Base-by-base conservation (phyloP, 2,329 filamentous ascomycete species). In the Thelonectria blattea region DNA sequence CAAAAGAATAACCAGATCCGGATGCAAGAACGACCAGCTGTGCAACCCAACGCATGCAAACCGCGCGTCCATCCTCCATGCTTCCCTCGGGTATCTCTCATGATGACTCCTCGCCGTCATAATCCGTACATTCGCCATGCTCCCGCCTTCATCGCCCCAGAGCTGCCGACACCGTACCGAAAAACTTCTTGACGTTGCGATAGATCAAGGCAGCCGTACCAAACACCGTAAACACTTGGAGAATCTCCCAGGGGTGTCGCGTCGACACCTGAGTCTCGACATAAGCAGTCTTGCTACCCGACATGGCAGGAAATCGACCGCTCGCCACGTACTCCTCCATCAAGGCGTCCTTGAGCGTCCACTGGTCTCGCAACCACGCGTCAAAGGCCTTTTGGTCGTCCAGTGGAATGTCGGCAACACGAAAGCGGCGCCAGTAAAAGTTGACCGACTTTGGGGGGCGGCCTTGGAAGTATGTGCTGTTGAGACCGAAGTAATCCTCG, bases 361-460 rank as follows among this genome's bases (percentile, higher is more conserved):
- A 99, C 46, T 93, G 85, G 58, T 91, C 88, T 32, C 88, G 85
- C 27, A 98, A 81, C 95, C 95, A 99, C 3, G 82, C 71, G 58
- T 96, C 92, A 71, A 99, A 99, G 7, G 85, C 81, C 42, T 90
- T 84, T 15, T 85, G 83, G 67, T 89, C 86, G 32, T 92, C 84
- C 10, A 96, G 83, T 0, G 94, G 94, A 45, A 99, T 96, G 18
- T 92, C 88, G 20, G 85, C 84, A 14, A 97, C 74, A 34, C 86
- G 85, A 76, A 96, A 97, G 10, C 93, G 88, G 54, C 95, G 88
- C 92, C 94, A 99, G 77, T 96, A 91, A 81, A 98, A 93, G 76
- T 97, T 98, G 71, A 98, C 93, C 1, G 93, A 97, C 74, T 93
- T 97, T 2, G 94, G 95, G 1, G 93, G 90, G 1, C 91, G 87